Conservation (phyloP, 2,329 filamentous ascomycete species). For the Gremmenia infestans region DNA sequence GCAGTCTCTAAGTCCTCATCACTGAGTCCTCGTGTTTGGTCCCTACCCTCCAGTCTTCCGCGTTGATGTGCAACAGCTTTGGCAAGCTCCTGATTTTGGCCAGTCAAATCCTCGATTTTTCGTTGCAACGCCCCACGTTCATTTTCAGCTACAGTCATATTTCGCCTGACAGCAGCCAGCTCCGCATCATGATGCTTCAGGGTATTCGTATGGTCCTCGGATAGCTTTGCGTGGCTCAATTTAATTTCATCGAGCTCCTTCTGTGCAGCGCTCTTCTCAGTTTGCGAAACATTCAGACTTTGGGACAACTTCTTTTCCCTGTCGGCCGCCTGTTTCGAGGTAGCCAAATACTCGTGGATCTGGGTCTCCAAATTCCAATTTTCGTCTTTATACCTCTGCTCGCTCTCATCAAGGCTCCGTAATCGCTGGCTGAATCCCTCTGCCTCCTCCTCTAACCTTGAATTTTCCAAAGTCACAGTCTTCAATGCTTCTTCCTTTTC, state of each 20-base stretch:
- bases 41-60: slow-evolving; percentile 60
- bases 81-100: slow-evolving; percentile 87
- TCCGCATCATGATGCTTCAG: slow-evolving; percentile 88
- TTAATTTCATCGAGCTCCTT: slow-evolving; percentile 90
- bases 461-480: slow-evolving; percentile 67
- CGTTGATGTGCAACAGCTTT: slow-evolving; percentile 73
- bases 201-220: slow-evolving; percentile 71
- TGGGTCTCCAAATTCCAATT: slow-evolving; percentile 97
- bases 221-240: slow-evolving; percentile 68
- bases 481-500: slow-evolving; percentile 87
- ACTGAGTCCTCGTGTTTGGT: slow-evolving; percentile 52
- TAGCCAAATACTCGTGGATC: slow-evolving; percentile 73
- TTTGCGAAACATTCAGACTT: slow-evolving; percentile 60
- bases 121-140: slow-evolving; percentile 75
- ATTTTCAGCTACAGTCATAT: slow-evolving; percentile 68
- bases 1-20: slow-evolving; percentile 61
- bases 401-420: slow-evolving; percentile 82
- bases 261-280: slow-evolving; percentile 73
- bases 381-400: slow-evolving; percentile 95
- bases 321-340: slow-evolving; percentile 70
- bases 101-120: slow-evolving; percentile 81
- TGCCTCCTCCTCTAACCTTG: slow-evolving; percentile 74
- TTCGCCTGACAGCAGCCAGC: slow-evolving; percentile 76
- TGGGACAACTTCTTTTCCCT: slow-evolving; percentile 79
- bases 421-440: slow-evolving; percentile 76